These are phyloP conservation scores for Ustilago nuda DNA, from an alignment of 1,284 basidiomycete species.

Conservation along the genomic window DNA sequence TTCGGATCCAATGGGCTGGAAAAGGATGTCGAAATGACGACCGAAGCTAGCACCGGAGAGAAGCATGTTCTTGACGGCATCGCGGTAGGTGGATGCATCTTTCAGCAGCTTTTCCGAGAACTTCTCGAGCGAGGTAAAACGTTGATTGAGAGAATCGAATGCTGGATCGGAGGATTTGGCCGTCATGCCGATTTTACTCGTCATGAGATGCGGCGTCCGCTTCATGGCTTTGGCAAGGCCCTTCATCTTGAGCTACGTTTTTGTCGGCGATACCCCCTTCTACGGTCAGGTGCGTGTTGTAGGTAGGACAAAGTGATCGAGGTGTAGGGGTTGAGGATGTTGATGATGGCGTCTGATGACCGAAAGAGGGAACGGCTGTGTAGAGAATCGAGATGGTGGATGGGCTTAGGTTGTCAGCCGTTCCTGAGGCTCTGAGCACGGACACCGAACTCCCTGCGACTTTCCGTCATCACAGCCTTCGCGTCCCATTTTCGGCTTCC, in stretches of 20 bases:
- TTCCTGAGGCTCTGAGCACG: conserved; percentile 18
- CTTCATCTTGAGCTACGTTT: conserved; percentile 51
- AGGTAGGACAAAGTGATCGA: not conserved
- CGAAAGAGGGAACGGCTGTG: conserved; percentile 3
- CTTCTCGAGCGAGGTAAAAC: conserved; percentile 82
- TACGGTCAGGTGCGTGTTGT: not conserved
- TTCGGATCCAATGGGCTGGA: conserved; percentile 73
- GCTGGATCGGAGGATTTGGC: conserved; percentile 64
- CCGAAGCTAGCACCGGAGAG: conserved; percentile 81
- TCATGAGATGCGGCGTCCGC: conserved; percentile 67
- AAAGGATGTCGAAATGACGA: conserved; percentile 79
- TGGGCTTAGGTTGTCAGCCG: conserved; percentile 5
- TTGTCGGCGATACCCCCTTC: not conserved
- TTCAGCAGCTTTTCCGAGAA: conserved; percentile 90
- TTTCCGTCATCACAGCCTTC: conserved; percentile 35
- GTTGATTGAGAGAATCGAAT: conserved; percentile 65
- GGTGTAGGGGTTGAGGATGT: not conserved
- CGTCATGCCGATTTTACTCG: conserved; percentile 64
- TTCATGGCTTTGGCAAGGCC: conserved; percentile 62
- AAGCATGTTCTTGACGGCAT: conserved; percentile 76
- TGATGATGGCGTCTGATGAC: not conserved
- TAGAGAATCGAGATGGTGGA: conserved; percentile 2
- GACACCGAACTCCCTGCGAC: conserved; percentile 22
- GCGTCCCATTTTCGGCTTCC: not conserved
- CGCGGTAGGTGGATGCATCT: conserved; percentile 87